phyloP scores from a whole-genome alignment of 179 eudicot genomes.

The Patellifolia procumbens region DNA sequence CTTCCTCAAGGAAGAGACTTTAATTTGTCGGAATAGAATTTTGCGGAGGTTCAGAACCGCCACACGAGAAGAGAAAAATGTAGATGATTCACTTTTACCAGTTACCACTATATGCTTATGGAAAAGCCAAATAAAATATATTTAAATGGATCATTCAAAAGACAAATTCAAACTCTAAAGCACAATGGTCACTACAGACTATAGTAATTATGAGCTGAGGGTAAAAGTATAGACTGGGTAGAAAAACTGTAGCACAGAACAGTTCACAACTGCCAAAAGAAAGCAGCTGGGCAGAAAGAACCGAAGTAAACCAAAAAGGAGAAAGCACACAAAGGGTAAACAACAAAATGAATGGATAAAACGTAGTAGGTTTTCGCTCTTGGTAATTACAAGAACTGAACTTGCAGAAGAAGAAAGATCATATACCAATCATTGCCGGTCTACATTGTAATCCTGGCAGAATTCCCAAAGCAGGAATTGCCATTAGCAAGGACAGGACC shows the following conservation, averaged over 20 bases:
- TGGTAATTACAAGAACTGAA: neutral
- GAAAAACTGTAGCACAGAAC: neutral
- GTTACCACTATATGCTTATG: neutral
- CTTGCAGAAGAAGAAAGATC: neutral
- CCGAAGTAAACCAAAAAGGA: neutral
- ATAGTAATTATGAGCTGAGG: neutral
- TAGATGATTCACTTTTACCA: neutral
- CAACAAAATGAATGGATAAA: neutral
- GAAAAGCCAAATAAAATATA: neutral
- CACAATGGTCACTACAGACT: neutral
- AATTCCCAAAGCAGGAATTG: constrained; percentile 3
- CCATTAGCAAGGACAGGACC: constrained; percentile 2
- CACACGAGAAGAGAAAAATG: neutral
- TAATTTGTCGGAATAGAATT: neutral
- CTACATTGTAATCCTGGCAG: neutral
- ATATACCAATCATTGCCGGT: constrained; percentile 3
- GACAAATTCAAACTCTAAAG: neutral
- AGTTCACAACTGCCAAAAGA: neutral
- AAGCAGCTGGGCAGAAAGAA: neutral
- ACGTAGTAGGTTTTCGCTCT: neutral
- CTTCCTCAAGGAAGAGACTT: neutral
- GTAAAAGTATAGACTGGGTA: neutral
- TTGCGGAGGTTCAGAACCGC: neutral
- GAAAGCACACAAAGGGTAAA: neutral
- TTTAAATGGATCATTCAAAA: neutral